Evolutionary conservation across 257 asterid species (phyloP).

Genomic region (Solanum sejunctum): DNA sequence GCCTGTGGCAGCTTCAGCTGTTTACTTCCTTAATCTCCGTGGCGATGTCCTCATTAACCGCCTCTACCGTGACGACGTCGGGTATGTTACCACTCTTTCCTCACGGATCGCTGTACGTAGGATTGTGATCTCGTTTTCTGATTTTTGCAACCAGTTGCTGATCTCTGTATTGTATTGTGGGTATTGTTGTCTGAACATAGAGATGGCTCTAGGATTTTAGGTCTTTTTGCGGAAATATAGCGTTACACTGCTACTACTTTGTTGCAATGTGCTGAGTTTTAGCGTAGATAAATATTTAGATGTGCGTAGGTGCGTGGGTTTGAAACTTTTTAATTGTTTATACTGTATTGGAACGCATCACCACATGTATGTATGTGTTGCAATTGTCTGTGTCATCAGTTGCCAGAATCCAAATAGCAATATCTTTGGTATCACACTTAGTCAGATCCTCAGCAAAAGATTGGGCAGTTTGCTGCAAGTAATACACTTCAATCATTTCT

Average conservation of each 20-base stretch:
- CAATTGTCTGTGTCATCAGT: not conserved
- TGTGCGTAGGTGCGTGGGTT: not conserved
- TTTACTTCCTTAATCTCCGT: constrained; percentile 89
- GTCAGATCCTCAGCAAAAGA: not conserved
- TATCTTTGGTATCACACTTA: not conserved
- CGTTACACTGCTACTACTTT: not conserved
- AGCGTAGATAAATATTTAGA: not conserved
- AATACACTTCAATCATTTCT: not conserved
- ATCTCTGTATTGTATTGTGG: not conserved
- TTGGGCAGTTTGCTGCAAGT: not conserved
- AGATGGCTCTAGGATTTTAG: not conserved
- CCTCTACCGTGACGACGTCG: constrained; percentile 97
- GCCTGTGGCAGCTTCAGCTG: constrained; percentile 99
- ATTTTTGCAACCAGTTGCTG: not conserved
- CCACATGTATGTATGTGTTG: not conserved
- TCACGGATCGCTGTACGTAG: not conserved
- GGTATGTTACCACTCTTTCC: constrained; percentile 24
- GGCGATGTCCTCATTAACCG: constrained; percentile 99
- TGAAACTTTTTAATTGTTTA: not conserved
- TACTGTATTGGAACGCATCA: not conserved
- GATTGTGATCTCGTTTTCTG: not conserved
- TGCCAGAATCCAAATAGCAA: not conserved
- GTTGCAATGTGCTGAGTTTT: not conserved
- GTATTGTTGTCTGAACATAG: not conserved
- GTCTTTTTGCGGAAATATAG: not conserved